Evolutionary conservation across 1,284 basidiomycete genomes (phyloP), one percentile per base, ranked within the genome.

Genomic region (Coriolopsis trogii): DNA sequence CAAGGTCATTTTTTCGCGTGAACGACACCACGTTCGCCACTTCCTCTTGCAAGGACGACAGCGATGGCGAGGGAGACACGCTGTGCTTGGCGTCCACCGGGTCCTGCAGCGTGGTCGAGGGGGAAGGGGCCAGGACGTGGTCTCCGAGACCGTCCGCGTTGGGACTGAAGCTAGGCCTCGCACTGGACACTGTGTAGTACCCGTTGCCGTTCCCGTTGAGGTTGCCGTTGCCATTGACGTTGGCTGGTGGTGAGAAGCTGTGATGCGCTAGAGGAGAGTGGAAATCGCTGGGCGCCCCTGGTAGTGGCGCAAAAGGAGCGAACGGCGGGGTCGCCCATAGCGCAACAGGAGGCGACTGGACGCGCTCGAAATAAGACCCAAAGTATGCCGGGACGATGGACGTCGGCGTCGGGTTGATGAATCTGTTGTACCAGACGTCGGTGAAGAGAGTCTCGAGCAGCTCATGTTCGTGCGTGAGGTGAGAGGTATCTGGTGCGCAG

Each of bases 301-400:
- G 82, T 30, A 85, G 71, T 25, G 85, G 80, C 45, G 77, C 81
- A n/a, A 82, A 67, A 3, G 83, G 83, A 12, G 87, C 78, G 33
- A 88, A 72, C 4, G 85, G 79, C n/a, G 87, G 88, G 76, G 88
- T 85, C 33, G 80, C 80, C 58, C 87, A 84, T 52, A 78, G 76
- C 31, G 87, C 67, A 29, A 81, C 73, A 30, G 87, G 87, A 9
- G 83, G 81, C 38, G 80, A 69, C 6, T 75, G 73, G 18, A 87
- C 83, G 55, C 83, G 83, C 43, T 82, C 74, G 66, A 91, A 91
- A 62, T 85, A 84, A 15, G 84, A 81, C 6, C 83, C 83, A 62
- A 90, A 84, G 65, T 88, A 84, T 40, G 76, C 81, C 3, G 87
- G 85, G 40, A 90, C 68, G 42, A 87, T 72, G 51, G 86, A 88